These are phyloP conservation scores for Solanum piurae DNA, from an alignment of 257 asterid genomes.

Conservation along the genomic window DNA sequence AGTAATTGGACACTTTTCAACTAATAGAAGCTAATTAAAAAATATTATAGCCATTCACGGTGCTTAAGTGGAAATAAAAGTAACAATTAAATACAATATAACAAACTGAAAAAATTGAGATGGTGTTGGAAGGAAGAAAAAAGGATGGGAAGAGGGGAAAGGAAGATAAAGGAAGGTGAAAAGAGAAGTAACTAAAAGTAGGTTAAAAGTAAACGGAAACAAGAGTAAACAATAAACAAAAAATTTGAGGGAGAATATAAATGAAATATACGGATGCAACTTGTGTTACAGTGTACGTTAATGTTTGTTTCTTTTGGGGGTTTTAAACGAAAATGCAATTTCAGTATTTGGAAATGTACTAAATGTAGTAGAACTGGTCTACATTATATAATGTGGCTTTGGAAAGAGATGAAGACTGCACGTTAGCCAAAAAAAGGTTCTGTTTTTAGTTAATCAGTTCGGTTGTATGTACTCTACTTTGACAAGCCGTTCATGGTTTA, in stretches of 20 bases:
- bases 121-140: neutral
- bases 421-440: neutral
- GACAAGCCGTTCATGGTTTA: neutral
- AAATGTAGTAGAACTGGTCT: neutral
- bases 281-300: neutral
- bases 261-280: neutral
- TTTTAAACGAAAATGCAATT: neutral
- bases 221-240: neutral
- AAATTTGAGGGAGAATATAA: neutral
- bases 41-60: neutral
- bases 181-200: neutral
- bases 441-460: neutral
- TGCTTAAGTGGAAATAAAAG: neutral
- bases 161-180: neutral
- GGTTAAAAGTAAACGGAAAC: neutral
- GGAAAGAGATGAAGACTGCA: neutral
- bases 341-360: neutral
- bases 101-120: neutral
- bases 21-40: neutral
- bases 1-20: neutral
- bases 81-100: neutral
- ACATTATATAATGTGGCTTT: neutral
- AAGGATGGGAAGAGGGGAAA: neutral
- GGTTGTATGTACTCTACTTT: neutral
- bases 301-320: neutral